Conservation (phyloP, 2,329 filamentous ascomycete species). For the Fusarium brevicatenulatum region DNA sequence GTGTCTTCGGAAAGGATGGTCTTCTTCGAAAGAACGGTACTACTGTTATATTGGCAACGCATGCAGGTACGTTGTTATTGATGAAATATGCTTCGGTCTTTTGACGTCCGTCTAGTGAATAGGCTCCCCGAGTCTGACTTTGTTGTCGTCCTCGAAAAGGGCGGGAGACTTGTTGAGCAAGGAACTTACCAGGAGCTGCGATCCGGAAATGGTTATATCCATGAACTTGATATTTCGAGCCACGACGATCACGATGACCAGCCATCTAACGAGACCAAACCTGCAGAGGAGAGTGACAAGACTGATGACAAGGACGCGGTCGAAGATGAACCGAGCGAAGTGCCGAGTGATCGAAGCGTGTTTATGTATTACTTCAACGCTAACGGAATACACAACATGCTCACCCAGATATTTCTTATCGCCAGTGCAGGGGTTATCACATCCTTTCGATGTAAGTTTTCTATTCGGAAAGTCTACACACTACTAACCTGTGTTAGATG, state of each 20-base stretch:
- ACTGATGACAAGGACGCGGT: neutral
- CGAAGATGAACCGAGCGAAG: neutral
- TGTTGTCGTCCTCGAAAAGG: constrained; percentile 54
- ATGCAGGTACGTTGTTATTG: constrained; percentile 40
- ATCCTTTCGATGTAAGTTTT: constrained; percentile 41
- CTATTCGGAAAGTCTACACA: neutral
- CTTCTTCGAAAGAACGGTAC: constrained; percentile 47
- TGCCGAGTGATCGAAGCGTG: constrained; percentile 40
- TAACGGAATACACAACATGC: constrained; percentile 35
- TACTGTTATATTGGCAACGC: constrained; percentile 49
- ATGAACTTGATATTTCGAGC: constrained; percentile 49
- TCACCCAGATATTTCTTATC: constrained; percentile 24
- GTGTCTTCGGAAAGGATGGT: constrained; percentile 51
- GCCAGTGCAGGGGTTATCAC: constrained; percentile 31
- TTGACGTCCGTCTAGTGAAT: constrained; percentile 35
- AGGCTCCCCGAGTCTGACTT: constrained; percentile 54
- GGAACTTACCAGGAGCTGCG: constrained; percentile 52
- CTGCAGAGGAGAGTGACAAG: neutral
- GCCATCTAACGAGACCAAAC: neutral
- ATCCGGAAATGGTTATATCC: constrained; percentile 50
- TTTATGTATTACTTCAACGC: constrained; percentile 46
- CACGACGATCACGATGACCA: constrained; percentile 22
- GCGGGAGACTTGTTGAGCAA: constrained; percentile 55
- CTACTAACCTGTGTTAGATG: constrained; percentile 23
- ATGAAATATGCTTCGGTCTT: neutral